Evolutionary conservation across 805 yeast genomes (phyloP), one percentile per base, ranked within the genome.

Genomic region (Hanseniaspora clermontiae): DNA sequence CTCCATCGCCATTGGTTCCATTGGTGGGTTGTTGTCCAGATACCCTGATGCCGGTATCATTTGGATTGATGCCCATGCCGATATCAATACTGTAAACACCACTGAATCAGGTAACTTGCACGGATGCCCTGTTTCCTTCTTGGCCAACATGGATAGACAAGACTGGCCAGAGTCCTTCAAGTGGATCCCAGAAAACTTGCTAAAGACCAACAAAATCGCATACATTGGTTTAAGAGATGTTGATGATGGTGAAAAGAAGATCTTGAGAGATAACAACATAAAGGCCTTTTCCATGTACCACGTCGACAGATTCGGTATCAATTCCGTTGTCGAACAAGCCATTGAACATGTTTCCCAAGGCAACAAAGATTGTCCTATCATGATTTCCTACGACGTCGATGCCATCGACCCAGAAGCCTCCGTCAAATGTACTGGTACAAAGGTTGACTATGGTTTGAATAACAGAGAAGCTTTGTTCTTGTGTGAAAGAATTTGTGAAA

Each of bases 1-100:
- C 69, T 88, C 96, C 9, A 84, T 91, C 61, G 97, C 95, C 52
- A 88, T 91, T 64, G 95, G 95, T 51, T 89, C 97, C 10, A 84
- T 91, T 38, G 76, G 87, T 34, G 97, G 95, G 2, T 86, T 90
- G 36, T 75, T 88, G 60, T 80, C 79, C 17, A 77, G 79, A 61
- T 75, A 84, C 67, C 96, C 96, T 19, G 88, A 90, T 62, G 88
- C 95, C 31, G 89, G 95, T 64, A 75, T 91, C 42, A 68, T 91
- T 60, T 91, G 98, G 98, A 84, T 91, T 63, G 98, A 91, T 71
- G 98, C 98, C 0, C 98, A 91, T 69, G 96, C 97, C 19, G 98
- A 91, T 69, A 84, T 93, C 67, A 93, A 93, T 74, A 84, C 97
- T 1, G 87, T 96, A 11, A 74, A 75, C 38, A 80, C 88, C 9